These are phyloP conservation scores for Yarrowia deformans DNA, from an alignment of 805 yeast genomes.

Conservation along the genomic window DNA sequence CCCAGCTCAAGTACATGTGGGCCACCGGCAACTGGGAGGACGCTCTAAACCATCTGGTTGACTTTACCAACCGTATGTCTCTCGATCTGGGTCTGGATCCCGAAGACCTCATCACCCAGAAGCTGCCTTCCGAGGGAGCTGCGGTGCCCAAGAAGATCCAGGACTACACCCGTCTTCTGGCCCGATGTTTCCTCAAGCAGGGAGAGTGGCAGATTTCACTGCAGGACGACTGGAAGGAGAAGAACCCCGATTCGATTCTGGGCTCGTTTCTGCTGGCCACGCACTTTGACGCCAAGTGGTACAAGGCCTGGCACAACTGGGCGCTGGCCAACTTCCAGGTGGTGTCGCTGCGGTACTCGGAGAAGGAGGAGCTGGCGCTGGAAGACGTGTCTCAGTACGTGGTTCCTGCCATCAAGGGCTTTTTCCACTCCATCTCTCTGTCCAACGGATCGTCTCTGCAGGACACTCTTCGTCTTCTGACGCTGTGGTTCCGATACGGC, in stretches of 20 bases:
- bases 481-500: conserved; percentile 96
- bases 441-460: conserved; percentile 88
- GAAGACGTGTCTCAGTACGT: conserved; percentile 65
- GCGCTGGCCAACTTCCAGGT: conserved; percentile 98
- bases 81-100: conserved; percentile 80
- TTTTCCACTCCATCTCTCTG: conserved; percentile 90
- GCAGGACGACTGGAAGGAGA: conserved; percentile 74
- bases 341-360: conserved; percentile 61
- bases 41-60: conserved; percentile 84
- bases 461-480: conserved; percentile 86
- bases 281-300: conserved; percentile 91
- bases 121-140: conserved; percentile 73
- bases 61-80: conserved; percentile 89
- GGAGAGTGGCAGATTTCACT: conserved; percentile 97
- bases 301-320: conserved; percentile 99
- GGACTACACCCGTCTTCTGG: conserved; percentile 82
- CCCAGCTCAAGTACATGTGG: conserved; percentile 97
- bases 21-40: conserved; percentile 88
- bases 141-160: conserved; percentile 78
- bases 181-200: conserved; percentile 94
- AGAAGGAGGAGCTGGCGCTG: conserved; percentile 43
- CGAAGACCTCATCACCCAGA: conserved; percentile 85
- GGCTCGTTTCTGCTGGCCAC: conserved; percentile 95
- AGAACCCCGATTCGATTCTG: conserved; percentile 77
- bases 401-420: conserved; percentile 94